phyloP scores from a whole-genome alignment of 2,329 filamentous ascomycete species.

The Aspergillus texensis region DNA sequence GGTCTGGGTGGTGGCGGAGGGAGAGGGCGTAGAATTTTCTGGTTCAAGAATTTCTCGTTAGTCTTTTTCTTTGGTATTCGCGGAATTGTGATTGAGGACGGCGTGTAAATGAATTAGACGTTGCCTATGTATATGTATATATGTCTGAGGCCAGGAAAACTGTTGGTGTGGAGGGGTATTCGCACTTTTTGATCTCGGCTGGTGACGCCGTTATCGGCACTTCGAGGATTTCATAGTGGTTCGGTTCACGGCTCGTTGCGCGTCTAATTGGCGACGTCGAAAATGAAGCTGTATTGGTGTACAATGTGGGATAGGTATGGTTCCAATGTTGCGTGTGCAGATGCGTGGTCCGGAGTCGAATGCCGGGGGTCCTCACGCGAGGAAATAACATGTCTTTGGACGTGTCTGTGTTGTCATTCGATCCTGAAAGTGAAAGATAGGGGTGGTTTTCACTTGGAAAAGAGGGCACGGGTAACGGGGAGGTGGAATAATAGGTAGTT shows the following conservation, averaged over 20 bases:
- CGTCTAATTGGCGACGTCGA: constrained; percentile 28
- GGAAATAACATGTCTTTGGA: constrained; percentile 27
- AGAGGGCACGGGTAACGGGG: not conserved
- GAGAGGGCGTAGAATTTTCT: constrained; percentile 84
- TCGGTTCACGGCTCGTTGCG: constrained; percentile 46
- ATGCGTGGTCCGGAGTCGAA: constrained; percentile 12
- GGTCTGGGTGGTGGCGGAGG: constrained; percentile 89
- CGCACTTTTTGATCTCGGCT: constrained; percentile 81
- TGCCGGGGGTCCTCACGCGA: constrained; percentile 20
- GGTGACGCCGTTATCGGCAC: constrained; percentile 70
- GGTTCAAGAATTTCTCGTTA: constrained; percentile 4
- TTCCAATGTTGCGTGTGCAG: constrained; percentile 8
- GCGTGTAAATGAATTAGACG: no score
- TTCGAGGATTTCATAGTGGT: constrained; percentile 81
- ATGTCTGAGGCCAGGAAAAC: not conserved
- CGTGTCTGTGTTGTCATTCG: constrained; percentile 11
- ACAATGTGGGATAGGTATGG: not conserved
- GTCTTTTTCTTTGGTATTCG: not conserved
- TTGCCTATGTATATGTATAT: not conserved
- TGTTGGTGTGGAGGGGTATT: constrained; percentile 8
- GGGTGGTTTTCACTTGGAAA: not conserved
- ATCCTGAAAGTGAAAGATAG: not conserved
- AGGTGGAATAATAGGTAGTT: not conserved
- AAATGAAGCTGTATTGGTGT: constrained; percentile 32
- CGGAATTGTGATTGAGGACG: no score